phyloP scores from a whole-genome alignment of 441 rosid species.

The Viola pubescens region DNA sequence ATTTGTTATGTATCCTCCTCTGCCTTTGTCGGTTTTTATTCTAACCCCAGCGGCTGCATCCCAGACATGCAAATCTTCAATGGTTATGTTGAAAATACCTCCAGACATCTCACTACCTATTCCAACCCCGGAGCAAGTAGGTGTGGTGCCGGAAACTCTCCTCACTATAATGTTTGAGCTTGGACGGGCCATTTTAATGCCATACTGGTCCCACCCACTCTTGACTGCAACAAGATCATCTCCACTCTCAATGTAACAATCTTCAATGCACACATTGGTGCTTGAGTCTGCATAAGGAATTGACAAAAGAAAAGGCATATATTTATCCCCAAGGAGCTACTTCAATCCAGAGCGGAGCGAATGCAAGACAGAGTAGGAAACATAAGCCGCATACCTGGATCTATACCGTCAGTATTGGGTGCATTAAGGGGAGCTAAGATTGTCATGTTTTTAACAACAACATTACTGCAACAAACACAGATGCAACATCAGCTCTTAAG shows the following conservation, averaged over 20 bases:
- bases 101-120: conserved; percentile 98
- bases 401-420: conserved; percentile 95
- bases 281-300: conserved; percentile 55
- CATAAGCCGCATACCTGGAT: conserved; percentile 51
- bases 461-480: conserved; percentile 47
- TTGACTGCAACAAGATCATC: conserved; percentile 94
- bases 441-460: conserved; percentile 73
- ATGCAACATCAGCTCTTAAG: neutral
- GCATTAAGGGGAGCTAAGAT: conserved; percentile 87
- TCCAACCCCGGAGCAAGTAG: conserved; percentile 88
- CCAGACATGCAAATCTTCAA: conserved; percentile 75
- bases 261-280: conserved; percentile 79
- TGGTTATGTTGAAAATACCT: conserved; percentile 59
- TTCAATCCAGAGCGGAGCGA: neutral
- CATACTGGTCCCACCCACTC: conserved; percentile 99
- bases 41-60: conserved; percentile 84
- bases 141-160: conserved; percentile 83
- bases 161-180: conserved; percentile 68
- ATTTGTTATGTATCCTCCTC: conserved; percentile 82
- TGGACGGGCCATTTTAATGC: conserved; percentile 68
- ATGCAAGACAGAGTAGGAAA: conserved; percentile 6
- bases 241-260: conserved; percentile 87
- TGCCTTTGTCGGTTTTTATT: conserved; percentile 76
- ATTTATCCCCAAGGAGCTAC: neutral
- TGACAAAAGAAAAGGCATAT: neutral